A percentile compares a stretch with the other conserved stretches of the same genome.
Evolutionary conservation across 768 basidiomycete species (phyloP).

Genomic region (Mycena latifolia): DNA sequence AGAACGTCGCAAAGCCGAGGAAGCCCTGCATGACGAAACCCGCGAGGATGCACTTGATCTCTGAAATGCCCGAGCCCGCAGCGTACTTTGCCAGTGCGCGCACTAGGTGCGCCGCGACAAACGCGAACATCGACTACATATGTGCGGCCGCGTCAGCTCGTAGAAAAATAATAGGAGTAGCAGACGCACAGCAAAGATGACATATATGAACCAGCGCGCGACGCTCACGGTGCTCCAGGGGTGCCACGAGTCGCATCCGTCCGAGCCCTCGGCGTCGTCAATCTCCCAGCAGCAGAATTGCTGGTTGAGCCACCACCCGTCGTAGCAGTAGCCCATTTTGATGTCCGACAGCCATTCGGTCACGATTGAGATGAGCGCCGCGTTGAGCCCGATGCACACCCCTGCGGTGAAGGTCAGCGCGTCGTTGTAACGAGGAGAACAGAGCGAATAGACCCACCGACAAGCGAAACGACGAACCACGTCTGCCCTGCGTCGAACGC

Average conservation of each 20-base stretch:
- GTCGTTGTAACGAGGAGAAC: background rate
- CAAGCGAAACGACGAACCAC: slow-evolving; percentile 92
- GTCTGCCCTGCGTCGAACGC: slow-evolving; percentile 81
- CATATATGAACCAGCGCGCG: slow-evolving; percentile 88
- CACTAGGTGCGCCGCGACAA: slow-evolving; percentile 91
- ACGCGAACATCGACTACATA: slow-evolving; percentile 90
- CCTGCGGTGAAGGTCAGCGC: slow-evolving; percentile 58
- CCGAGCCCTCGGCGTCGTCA: slow-evolving; percentile 83
- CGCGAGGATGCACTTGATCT: slow-evolving; percentile 97
- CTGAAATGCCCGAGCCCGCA: slow-evolving; percentile 97
- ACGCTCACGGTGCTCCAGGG: slow-evolving; percentile 83
- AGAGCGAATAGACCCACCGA: slow-evolving; percentile 69
- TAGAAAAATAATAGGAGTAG: background rate
- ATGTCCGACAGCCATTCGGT: slow-evolving; percentile 98
- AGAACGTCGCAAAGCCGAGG: slow-evolving; percentile 89
- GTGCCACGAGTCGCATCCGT: slow-evolving; percentile 92
- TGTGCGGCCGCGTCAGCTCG: background rate
- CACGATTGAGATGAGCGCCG: slow-evolving; percentile 94
- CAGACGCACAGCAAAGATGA: slow-evolving; percentile 85
- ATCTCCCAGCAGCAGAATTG: slow-evolving; percentile 99
- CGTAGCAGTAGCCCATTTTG: slow-evolving; percentile 96
- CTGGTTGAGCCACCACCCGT: slow-evolving; percentile 98
- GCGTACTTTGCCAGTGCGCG: slow-evolving; percentile 92
- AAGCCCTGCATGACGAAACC: slow-evolving; percentile 99
- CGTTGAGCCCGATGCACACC: slow-evolving; percentile 90